phyloP scores from a whole-genome alignment of 2,329 filamentous ascomycete species.

The Cytospora chrysosperma region DNA sequence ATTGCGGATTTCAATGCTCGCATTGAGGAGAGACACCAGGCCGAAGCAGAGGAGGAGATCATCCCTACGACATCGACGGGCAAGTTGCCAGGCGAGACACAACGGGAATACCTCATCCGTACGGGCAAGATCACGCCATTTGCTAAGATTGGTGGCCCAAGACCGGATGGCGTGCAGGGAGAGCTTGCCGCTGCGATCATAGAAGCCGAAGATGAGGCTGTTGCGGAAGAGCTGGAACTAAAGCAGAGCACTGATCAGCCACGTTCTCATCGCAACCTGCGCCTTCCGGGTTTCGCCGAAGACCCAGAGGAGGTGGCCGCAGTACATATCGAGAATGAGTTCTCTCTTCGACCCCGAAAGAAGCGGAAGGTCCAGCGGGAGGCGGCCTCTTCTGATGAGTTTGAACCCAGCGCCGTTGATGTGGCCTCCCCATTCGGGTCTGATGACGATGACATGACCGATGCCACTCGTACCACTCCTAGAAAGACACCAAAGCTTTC shows the following conservation, averaged over 20 bases:
- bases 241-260: constrained; percentile 43
- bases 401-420: constrained; percentile 35
- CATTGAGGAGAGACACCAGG: constrained; percentile 70
- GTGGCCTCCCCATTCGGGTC: constrained; percentile 34
- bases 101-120: constrained; percentile 86
- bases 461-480: constrained; percentile 37
- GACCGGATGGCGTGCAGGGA: constrained; percentile 61
- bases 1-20: constrained; percentile 77
- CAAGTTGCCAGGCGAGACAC: constrained; percentile 74
- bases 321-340: constrained; percentile 48
- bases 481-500: constrained; percentile 42
- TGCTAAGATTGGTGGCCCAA: constrained; percentile 69
- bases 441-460: constrained; percentile 41
- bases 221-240: constrained; percentile 48
- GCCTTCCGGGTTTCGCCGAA: constrained; percentile 70
- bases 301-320: constrained; percentile 37
- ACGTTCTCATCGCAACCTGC: constrained; percentile 69
- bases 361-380: constrained; percentile 45
- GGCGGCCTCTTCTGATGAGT: constrained; percentile 46
- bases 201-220: constrained; percentile 76
- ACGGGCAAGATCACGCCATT: constrained; percentile 98
- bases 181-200: constrained; percentile 75
- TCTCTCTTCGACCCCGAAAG: constrained; percentile 59
- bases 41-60: constrained; percentile 44
- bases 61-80: constrained; percentile 49